phyloP scores from a whole-genome alignment of 345 rosid species.

The Syzygium jambos region DNA sequence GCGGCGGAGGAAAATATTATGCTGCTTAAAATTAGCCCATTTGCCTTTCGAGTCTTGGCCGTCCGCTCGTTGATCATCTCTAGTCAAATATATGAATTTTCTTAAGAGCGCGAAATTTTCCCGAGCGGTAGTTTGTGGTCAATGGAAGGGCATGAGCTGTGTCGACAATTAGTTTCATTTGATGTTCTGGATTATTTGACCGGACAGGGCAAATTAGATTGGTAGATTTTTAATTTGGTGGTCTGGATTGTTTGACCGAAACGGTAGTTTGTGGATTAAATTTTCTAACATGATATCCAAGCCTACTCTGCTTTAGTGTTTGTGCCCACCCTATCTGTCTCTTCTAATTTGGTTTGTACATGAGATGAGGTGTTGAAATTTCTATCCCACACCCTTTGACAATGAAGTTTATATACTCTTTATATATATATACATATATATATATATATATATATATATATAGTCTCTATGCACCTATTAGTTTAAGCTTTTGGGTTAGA shows the following conservation, averaged over 20 bases:
- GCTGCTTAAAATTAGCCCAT: not conserved
- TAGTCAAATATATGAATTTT: not conserved
- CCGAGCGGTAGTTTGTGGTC: no score
- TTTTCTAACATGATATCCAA: accelerated
- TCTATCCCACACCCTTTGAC: not conserved
- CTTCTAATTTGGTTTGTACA: not conserved
- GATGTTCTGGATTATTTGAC: no score
- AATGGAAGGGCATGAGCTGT: no score
- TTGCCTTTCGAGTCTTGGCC: not conserved
- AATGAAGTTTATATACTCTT: not conserved
- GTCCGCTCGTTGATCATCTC: not conserved
- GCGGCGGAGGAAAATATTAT: not conserved
- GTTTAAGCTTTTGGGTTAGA: not conserved
- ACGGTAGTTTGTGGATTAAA: not conserved
- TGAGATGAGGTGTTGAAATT: not conserved
- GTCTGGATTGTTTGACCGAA: no score
- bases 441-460: not conserved
- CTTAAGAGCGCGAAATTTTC: not conserved
- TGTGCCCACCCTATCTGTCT: not conserved
- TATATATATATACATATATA: not conserved
- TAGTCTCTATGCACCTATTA: not conserved
- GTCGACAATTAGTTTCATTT: no score
- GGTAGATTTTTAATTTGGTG: no score
- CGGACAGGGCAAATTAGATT: no score
- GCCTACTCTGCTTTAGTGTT: no score